A percentile compares a stretch with the other conserved stretches of the same genome.
These are phyloP conservation scores for Misopates orontium DNA, from an alignment of 257 asterid genomes.

Conservation along the genomic window DNA sequence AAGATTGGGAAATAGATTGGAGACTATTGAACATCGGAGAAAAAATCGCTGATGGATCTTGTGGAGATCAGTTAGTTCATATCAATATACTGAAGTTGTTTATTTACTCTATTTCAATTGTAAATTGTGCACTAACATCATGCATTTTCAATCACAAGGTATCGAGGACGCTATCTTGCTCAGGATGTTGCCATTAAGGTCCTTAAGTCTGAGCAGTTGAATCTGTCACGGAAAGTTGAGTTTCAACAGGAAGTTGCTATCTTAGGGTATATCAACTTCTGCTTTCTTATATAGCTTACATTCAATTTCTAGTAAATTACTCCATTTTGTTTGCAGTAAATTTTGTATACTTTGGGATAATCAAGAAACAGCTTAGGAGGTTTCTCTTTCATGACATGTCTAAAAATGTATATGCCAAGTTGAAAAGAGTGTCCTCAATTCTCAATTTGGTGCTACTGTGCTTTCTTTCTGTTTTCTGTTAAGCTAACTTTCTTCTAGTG, in stretches of 20 bases:
- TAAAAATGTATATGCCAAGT: no score
- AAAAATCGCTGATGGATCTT: constrained; percentile 85
- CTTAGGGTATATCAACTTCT: constrained; percentile 65
- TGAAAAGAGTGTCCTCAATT: no score
- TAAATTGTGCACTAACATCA: constrained; percentile 22
- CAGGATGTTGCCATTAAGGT: constrained; percentile 84
- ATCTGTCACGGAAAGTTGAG: constrained; percentile 62
- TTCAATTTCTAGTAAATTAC: no score
- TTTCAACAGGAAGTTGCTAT: constrained; percentile 79
- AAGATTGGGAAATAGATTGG: constrained; percentile 78
- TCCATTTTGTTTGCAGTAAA: no score
- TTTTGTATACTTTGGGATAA: no score
- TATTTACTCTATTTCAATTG: constrained; percentile 5
- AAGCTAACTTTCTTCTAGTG: no score
- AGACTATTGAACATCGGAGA: constrained; percentile 75
- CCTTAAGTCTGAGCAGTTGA: constrained; percentile 76
- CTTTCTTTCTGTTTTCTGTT: no score
- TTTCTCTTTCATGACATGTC: no score
- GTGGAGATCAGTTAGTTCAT: constrained; percentile 76
- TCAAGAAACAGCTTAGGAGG: no score
- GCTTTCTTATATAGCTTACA: neutral
- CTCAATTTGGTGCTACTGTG: no score
- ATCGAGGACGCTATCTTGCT: constrained; percentile 73
- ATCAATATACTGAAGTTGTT: constrained; percentile 17
- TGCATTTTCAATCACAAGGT: constrained; percentile 47